Base-by-base conservation (phyloP, 345 rosid genomes). In the Abelmoschus esculentus region DNA sequence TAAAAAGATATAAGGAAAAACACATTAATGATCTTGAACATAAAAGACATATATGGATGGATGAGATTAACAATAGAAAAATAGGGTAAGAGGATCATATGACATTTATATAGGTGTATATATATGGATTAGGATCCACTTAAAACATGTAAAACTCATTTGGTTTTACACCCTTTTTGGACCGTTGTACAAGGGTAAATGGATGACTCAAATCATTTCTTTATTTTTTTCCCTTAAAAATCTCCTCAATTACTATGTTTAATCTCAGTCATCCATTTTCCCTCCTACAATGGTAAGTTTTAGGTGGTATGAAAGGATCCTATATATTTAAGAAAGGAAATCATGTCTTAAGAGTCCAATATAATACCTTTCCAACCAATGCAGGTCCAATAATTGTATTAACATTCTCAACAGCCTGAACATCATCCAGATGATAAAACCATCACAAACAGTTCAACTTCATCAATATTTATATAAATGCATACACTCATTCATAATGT, bases 361-460 rank as follows among this genome's bases (percentile, higher is more conserved):
- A 22, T 28, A 6, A 53, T 77, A 88, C 93, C 93, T 88, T 86
- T 69, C 93, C 90, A 47, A 84, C 57, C 83, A 84, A 75, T 19
- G 93, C 86, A 40, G 90, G 93, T 55, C 81, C 93, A 36, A 88
- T 84, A 34, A 84, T 80, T 3, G 79, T 7, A 68, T 86, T 83
- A 15, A 88, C 90, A 73, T 88, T 88, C 31, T 66, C 73, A 65
- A 86, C 90, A 76, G 90, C 90, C 90, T 88, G 72, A 9, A 54
- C 28, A 70, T 34, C 61, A 46, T 36, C 11, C 49, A 32, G 68
- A 80, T 13, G 29, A 71, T 61, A 22, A 62, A 62, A 61, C 29
- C 52, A 72, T 49, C 10, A 52, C 49, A 71, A 56, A 55, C 52
- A 19, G 26, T 19, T 54, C 49, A 18, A 68, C 29, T 19, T 34